phyloP scores from a whole-genome alignment of 306 rosid genomes.

The Leucaena leucocephala region DNA sequence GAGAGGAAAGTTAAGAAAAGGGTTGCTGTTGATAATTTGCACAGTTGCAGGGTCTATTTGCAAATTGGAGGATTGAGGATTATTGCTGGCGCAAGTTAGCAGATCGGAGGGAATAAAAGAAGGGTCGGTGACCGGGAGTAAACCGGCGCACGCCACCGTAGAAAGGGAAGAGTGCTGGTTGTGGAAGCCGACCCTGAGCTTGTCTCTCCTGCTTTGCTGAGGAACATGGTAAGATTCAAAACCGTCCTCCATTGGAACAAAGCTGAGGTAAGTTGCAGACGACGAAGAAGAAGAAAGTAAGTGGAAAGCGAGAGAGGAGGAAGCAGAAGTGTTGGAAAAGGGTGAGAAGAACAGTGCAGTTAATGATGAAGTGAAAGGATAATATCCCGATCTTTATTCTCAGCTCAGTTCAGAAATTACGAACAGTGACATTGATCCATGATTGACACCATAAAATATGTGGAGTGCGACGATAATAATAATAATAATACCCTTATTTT shows the following conservation, averaged over 20 bases:
- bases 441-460: constrained; percentile 38
- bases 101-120: constrained; percentile 56
- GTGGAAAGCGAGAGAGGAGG: too few relatives aligned
- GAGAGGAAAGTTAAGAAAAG: constrained; percentile 41
- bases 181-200: constrained; percentile 55
- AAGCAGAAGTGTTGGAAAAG: constrained; percentile 17
- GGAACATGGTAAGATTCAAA: constrained; percentile 78
- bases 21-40: constrained; percentile 48
- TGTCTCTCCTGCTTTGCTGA: constrained; percentile 82
- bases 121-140: constrained; percentile 56
- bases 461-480: constrained; percentile 7
- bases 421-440: constrained; percentile 46
- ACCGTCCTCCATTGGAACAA: constrained; percentile 64
- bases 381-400: constrained; percentile 42
- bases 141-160: constrained; percentile 32
- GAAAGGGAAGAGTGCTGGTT: constrained; percentile 34
- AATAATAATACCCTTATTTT: not conserved
- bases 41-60: constrained; percentile 39
- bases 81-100: constrained; percentile 24
- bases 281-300: constrained; percentile 12
- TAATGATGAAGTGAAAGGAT: constrained; percentile 52
- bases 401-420: not conserved
- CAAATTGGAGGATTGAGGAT: constrained; percentile 14
- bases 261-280: not conserved
- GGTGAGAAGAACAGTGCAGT: constrained; percentile 37